Base-by-base conservation (phyloP, 108 stramenopile genomes). In the Skeletonema grethae region DNA sequence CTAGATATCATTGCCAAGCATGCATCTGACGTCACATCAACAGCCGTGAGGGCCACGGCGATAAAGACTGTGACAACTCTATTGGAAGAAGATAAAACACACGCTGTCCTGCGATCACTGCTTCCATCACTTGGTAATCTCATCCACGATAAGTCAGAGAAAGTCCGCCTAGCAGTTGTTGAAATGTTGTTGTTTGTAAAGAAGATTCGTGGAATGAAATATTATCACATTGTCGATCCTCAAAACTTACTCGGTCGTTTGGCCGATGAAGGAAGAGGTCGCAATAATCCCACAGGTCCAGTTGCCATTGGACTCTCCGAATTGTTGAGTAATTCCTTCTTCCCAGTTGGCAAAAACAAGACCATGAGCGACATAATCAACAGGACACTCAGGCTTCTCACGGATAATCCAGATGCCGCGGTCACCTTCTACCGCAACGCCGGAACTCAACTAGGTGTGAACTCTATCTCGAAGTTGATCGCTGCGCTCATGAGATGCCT, bases 171-270 rank as follows among this genome's bases (percentile, higher is more conserved):
- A 9, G 91, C 92, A 18, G 86, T 96, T 31, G 91, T 97, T 7
- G 72, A 70, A 64, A 65, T 99, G 84, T 88, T 99, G n/a, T 65
- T 82, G 18, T 65, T 72, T 25, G 86, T 98, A 32, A 97, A 98
- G 71, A 69, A 77, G 50, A 70, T 92, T 0, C 75, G 80, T 5
- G 87, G 86, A 2, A 92, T 99, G 65, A 90, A 90, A 43, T 98
- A 95, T 69, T 97, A 95, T 80, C 95, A 99, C 61, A 90, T 98
- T 5, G 97, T 97, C 7, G 88, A 91, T 4, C 93, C 91, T 16
- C 84, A 91, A 30, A 90, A 97, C 79, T 71, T 98, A 15, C 69
- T 90, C 34, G 88, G 87, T 7, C 82, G 97, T 4, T 80, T 98
- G 31, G 95, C 86, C 0, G 85, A 82, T 10, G 94, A 90, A 70